These are phyloP conservation scores for Chaetoscypha palmicola DNA, from an alignment of 2,329 filamentous ascomycete species.

Conservation along the genomic window DNA sequence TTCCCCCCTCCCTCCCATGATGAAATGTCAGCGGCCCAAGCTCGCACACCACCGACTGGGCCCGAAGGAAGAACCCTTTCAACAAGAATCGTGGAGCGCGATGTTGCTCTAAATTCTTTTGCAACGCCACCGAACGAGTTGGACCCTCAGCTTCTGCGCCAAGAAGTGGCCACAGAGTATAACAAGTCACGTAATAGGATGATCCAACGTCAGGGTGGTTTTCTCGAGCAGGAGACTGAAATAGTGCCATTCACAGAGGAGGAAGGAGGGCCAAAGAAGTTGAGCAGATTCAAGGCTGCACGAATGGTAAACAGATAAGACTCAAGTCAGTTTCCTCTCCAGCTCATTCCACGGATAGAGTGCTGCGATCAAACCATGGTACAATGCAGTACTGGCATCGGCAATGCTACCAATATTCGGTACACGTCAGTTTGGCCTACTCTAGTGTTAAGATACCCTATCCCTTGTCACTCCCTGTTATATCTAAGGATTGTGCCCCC, in stretches of 20 bases:
- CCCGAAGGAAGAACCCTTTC: constrained; percentile 48
- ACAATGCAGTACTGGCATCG: no score
- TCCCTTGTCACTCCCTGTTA: no score
- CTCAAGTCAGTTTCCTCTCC: background rate
- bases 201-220: constrained; percentile 77
- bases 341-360: background rate
- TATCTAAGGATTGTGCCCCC: background rate
- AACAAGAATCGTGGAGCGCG: constrained; percentile 50
- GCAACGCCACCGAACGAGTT: constrained; percentile 54
- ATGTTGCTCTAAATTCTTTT: constrained; percentile 30
- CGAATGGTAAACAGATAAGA: constrained; percentile 48
- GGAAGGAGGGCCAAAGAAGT: constrained; percentile 52
- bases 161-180: constrained; percentile 77
- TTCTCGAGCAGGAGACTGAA: constrained; percentile 59
- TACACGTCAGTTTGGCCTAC: no score
- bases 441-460: no score
- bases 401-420: no score
- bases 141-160: constrained; percentile 64
- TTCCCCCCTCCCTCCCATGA: constrained; percentile 25
- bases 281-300: constrained; percentile 70
- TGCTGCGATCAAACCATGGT: no score
- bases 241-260: constrained; percentile 60
- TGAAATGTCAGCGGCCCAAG: constrained; percentile 16
- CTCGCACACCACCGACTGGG: constrained; percentile 26
- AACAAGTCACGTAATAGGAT: constrained; percentile 75